phyloP scores from a whole-genome alignment of 1,284 basidiomycete species.

The Malassezia restricta region DNA sequence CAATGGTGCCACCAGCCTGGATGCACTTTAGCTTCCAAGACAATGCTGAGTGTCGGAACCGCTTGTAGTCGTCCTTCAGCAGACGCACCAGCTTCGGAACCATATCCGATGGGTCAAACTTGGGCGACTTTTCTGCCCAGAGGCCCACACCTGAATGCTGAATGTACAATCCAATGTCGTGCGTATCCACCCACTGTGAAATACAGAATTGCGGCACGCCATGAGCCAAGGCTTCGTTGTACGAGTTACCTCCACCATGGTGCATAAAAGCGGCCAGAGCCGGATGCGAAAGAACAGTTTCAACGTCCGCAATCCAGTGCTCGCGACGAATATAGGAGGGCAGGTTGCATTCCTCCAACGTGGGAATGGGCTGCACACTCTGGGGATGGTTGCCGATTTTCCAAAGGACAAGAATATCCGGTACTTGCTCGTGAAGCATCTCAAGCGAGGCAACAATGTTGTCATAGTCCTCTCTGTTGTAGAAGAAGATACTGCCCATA shows the following conservation, averaged over 20 bases:
- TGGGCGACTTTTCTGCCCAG: constrained; percentile 22
- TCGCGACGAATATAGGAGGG: constrained; percentile 28
- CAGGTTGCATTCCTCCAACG: constrained; percentile 19
- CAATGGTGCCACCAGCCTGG: constrained; percentile 25
- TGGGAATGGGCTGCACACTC: constrained; percentile 16
- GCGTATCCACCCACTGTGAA: constrained; percentile 36
- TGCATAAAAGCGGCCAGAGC: constrained; percentile 28
- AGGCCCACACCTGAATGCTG: constrained; percentile 24
- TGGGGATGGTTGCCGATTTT: constrained; percentile 22
- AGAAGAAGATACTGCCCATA: constrained; percentile 42
- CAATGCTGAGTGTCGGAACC: constrained; percentile 19
- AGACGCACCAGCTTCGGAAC: constrained; percentile 20
- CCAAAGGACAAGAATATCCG: constrained; percentile 23
- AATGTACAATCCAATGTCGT: constrained; percentile 26
- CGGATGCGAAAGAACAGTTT: constrained; percentile 30
- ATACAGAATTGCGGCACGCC: constrained; percentile 35
- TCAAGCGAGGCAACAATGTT: constrained; percentile 22
- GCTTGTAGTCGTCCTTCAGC: constrained; percentile 18
- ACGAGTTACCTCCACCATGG: constrained; percentile 40
- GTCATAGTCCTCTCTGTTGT: constrained; percentile 25
- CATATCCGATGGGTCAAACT: constrained; percentile 22
- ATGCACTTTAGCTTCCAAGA: constrained; percentile 21
- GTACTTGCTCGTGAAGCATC: constrained; percentile 18
- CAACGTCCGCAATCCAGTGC: constrained; percentile 25
- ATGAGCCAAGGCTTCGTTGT: constrained; percentile 37